These are phyloP conservation scores for Didymella pinodella DNA, from an alignment of 2,329 filamentous ascomycete species.

Conservation along the genomic window DNA sequence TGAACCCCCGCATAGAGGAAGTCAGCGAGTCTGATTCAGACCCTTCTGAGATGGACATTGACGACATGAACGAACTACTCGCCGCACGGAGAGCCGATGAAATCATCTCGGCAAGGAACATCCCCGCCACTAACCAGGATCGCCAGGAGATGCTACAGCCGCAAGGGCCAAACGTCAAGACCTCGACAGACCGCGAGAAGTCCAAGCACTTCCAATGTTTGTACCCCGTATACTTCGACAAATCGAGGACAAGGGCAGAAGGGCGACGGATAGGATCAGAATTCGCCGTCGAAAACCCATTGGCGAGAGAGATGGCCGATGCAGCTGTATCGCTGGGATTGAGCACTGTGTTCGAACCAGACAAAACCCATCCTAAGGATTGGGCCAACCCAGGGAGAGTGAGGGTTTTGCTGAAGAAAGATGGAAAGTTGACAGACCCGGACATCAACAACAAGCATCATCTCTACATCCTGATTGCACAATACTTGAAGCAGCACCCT, in stretches of 20 bases:
- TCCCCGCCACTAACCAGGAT: constrained; percentile 33
- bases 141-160: constrained; percentile 47
- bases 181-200: constrained; percentile 58
- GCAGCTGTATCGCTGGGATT: constrained; percentile 72
- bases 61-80: constrained; percentile 75
- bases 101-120: constrained; percentile 51
- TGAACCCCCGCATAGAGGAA: constrained; percentile 86
- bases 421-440: constrained; percentile 60
- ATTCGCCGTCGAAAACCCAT: constrained; percentile 81
- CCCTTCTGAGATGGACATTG: constrained; percentile 75
- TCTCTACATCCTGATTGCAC: constrained; percentile 80
- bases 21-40: constrained; percentile 81
- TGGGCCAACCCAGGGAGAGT: constrained; percentile 97
- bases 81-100: constrained; percentile 53
- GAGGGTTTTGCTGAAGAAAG: constrained; percentile 75
- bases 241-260: constrained; percentile 73
- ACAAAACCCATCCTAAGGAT: constrained; percentile 93
- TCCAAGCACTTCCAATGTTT: constrained; percentile 84
- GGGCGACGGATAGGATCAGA: constrained; percentile 78
- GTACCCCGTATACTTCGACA: constrained; percentile 96
- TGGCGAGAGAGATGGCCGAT: constrained; percentile 87
- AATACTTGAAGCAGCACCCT: constrained; percentile 79
- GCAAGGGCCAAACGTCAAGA: constrained; percentile 52
- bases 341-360: constrained; percentile 83
- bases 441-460: constrained; percentile 81